Percentiles rank a stretch among this genome's conserved stretches.
phyloP scores from a whole-genome alignment of 2,329 filamentous ascomycete genomes.

The Emergomyces africanus region DNA sequence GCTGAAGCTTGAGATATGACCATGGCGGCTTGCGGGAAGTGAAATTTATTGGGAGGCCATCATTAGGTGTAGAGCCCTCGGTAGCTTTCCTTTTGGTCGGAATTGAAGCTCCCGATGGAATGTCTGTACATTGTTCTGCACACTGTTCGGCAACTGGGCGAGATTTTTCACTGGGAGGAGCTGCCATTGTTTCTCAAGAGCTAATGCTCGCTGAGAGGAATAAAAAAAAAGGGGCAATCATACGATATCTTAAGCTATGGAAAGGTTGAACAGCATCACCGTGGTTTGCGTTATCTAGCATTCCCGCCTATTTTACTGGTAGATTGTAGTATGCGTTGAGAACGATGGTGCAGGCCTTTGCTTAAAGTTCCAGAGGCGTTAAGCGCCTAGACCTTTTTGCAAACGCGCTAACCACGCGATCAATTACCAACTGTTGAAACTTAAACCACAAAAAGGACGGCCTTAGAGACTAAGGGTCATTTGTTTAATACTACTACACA shows the following conservation, averaged over 20 bases:
- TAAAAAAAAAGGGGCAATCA: not conserved
- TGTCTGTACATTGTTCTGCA: not conserved
- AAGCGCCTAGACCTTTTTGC: not conserved
- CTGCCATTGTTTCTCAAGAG: not conserved
- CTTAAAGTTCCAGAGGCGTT: no score
- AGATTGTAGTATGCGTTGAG: no score
- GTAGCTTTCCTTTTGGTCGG: conserved; percentile 1
- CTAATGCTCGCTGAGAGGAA: not conserved
- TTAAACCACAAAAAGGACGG: no score
- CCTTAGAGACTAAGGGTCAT: no score
- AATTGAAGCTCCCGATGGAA: not conserved
- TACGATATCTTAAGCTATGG: not conserved
- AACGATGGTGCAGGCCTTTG: no score
- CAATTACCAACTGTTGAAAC: no score
- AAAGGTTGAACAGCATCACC: not conserved
- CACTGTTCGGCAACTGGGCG: not conserved
- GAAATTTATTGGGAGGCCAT: conserved; percentile 14
- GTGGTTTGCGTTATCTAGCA: no score
- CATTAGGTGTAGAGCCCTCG: not conserved
- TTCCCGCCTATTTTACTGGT: no score
- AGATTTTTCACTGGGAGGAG: not conserved
- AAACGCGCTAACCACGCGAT: not conserved
- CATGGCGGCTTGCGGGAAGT: conserved; percentile 32
- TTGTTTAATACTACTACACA: no score
- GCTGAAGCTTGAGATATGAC: conserved; percentile 32